phyloP scores from a whole-genome alignment of 331 rosid genomes.

The Spiraea crenata region DNA sequence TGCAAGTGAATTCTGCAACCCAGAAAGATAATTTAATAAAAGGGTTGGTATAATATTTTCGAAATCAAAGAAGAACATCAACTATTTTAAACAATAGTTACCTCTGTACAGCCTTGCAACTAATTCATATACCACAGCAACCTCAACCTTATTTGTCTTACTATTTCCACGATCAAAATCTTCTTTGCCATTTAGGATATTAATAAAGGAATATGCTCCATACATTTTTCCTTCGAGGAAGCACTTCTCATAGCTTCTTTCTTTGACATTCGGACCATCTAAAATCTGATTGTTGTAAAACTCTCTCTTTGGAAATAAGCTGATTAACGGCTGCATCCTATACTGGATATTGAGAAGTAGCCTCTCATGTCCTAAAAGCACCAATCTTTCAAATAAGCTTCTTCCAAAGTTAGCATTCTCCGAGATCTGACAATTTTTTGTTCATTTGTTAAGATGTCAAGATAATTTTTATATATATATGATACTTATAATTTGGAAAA shows the following conservation, averaged over 20 bases:
- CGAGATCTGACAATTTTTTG: slow-evolving; percentile 20
- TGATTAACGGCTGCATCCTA: slow-evolving; percentile 56
- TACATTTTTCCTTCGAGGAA: slow-evolving; percentile 43
- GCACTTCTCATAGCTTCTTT: slow-evolving; percentile 29
- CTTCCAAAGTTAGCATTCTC: slow-evolving; percentile 41
- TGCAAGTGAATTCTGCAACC: slow-evolving; percentile 33
- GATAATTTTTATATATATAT: slow-evolving; percentile 17
- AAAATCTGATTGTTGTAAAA: slow-evolving; percentile 42
- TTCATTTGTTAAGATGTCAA: neutral
- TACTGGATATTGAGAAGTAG: slow-evolving; percentile 36
- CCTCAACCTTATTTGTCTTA: slow-evolving; percentile 48
- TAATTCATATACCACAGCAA: slow-evolving; percentile 45
- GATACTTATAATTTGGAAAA: neutral
- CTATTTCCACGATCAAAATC: slow-evolving; percentile 28
- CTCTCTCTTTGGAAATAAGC: slow-evolving; percentile 48
- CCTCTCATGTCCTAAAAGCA: slow-evolving; percentile 17
- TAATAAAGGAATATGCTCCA: slow-evolving; percentile 46
- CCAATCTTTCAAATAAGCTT: slow-evolving; percentile 28
- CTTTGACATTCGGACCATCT: slow-evolving; percentile 36
- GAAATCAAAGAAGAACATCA: neutral
- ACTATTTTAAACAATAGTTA: slow-evolving; percentile 12
- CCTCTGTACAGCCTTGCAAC: slow-evolving; percentile 41
- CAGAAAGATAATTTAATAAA: neutral
- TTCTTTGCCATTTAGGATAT: slow-evolving; percentile 46
- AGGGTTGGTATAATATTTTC: neutral